A percentile compares a stretch with the other conserved stretches of the same genome.
phyloP scores from a whole-genome alignment of 148 eudicot species.

The Selenicereus undatus region DNA sequence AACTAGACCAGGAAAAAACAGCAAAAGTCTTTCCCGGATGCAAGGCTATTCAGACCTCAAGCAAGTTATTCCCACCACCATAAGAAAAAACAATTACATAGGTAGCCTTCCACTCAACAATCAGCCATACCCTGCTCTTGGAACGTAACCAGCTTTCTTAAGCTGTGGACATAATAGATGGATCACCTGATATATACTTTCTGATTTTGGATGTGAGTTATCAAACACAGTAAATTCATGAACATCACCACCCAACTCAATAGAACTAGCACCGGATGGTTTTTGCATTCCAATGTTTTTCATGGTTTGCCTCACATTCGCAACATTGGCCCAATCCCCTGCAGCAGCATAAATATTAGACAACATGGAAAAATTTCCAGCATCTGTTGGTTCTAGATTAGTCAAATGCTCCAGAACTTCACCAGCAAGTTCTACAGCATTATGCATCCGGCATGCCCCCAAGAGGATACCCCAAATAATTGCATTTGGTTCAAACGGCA shows the following conservation, averaged over 20 bases:
- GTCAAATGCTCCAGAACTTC: conserved; percentile 49
- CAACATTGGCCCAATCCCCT: conserved; percentile 71
- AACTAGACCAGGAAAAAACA: neutral
- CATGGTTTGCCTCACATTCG: conserved; percentile 58
- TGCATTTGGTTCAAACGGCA: conserved; percentile 83
- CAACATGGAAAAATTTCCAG: conserved; percentile 61
- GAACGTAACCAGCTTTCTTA: conserved; percentile 35
- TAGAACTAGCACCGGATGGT: conserved; percentile 72
- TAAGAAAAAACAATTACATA: neutral
- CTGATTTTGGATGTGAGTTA: conserved; percentile 52
- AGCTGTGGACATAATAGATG: conserved; percentile 50
- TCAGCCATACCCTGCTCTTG: conserved; percentile 19
- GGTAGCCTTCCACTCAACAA: neutral
- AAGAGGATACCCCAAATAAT: conserved; percentile 79
- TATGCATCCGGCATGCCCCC: conserved; percentile 80
- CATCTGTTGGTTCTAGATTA: conserved; percentile 46
- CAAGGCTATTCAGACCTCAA: neutral
- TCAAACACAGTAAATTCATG: conserved; percentile 75
- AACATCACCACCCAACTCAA: conserved; percentile 56
- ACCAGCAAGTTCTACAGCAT: conserved; percentile 53
- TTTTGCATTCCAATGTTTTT: conserved; percentile 45
- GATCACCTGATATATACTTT: conserved; percentile 50
- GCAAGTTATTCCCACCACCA: neutral
- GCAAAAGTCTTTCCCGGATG: neutral
- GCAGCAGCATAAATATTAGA: conserved; percentile 77